Percentiles rank a stretch among this genome's conserved stretches.
Evolutionary conservation across 208 protist genomes (phyloP).

Genomic region (Balamuthia mandrillaris): DNA sequence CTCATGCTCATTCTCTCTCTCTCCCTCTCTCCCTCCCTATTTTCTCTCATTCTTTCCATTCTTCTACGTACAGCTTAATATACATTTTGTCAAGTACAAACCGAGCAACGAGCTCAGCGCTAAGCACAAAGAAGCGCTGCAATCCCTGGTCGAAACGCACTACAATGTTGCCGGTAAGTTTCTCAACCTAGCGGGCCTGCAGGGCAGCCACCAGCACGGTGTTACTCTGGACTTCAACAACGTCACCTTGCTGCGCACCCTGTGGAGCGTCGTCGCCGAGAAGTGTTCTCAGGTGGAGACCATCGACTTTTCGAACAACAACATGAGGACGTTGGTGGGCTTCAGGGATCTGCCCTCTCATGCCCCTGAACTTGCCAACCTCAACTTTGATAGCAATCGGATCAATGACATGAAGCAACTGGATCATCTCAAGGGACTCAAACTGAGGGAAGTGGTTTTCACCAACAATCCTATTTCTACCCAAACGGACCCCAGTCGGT

Average conservation of each 20-base stretch:
- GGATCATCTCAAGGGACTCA: conserved; percentile 19
- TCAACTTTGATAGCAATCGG: conserved; percentile 26
- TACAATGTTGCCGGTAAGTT: conserved; percentile 20
- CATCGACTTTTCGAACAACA: conserved; percentile 20
- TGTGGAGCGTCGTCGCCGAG: conserved; percentile 17
- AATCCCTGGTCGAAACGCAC: background rate
- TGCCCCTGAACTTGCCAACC: background rate
- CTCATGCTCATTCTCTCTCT: too few relatives aligned
- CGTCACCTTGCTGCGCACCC: background rate
- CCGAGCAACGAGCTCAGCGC: background rate
- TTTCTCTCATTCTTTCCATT: too few relatives aligned
- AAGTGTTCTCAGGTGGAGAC: conserved; percentile 27
- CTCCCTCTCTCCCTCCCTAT: too few relatives aligned
- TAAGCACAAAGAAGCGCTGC: conserved; percentile 2
- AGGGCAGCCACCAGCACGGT: background rate
- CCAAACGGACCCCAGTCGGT: background rate
- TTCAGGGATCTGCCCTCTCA: conserved; percentile 27
- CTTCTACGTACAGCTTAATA: background rate
- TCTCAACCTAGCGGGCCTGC: conserved; percentile 20
- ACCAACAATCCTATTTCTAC: conserved; percentile 10
- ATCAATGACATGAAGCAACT: conserved; percentile 30
- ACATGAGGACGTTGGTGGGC: background rate
- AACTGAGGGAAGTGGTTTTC: conserved; percentile 28
- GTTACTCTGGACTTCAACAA: conserved; percentile 38
- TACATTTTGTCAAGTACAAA: conserved; percentile 20